A percentile compares a stretch with the other conserved stretches of the same genome.
phyloP scores from a whole-genome alignment of 768 basidiomycete genomes.

The Kwoniella europaea region DNA sequence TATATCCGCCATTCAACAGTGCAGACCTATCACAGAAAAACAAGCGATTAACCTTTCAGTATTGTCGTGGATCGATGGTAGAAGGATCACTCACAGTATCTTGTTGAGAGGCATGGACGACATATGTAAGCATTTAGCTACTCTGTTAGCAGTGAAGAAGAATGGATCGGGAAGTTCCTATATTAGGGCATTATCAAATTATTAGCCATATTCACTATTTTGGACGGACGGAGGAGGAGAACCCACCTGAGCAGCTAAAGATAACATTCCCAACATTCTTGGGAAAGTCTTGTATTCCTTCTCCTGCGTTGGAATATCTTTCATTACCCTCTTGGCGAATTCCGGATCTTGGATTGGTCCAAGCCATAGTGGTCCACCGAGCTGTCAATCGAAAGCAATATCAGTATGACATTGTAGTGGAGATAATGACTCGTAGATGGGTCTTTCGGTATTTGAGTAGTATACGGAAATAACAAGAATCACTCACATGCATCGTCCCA shows the following conservation, averaged over 20 bases:
- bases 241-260: conserved; percentile 81
- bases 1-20: conserved; percentile 80
- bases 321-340: conserved; percentile 76
- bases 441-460: neutral
- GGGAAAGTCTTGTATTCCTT: conserved; percentile 74
- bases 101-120: conserved; percentile 28
- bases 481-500: conserved; percentile 72
- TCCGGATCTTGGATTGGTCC: conserved; percentile 77
- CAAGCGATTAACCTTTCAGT: no score
- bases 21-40: conserved; percentile 68
- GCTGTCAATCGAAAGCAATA: conserved; percentile 59
- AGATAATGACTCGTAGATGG: conserved; percentile 1
- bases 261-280: conserved; percentile 95
- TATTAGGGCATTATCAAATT: neutral
- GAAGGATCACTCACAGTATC: conserved; percentile 20
- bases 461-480: no score
- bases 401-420: neutral
- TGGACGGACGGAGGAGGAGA: neutral
- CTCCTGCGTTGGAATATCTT: conserved; percentile 70
- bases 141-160: conserved; percentile 48
- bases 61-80: no score
- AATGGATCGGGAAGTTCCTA: conserved; percentile 49
- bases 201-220: neutral
- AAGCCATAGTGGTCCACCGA: conserved; percentile 97
- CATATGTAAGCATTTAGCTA: conserved; percentile 35